A percentile compares a stretch with the other conserved stretches of the same genome.
These are phyloP conservation scores for Globisporangium nunn DNA, from an alignment of 352 stramenopile genomes.

Conservation along the genomic window DNA sequence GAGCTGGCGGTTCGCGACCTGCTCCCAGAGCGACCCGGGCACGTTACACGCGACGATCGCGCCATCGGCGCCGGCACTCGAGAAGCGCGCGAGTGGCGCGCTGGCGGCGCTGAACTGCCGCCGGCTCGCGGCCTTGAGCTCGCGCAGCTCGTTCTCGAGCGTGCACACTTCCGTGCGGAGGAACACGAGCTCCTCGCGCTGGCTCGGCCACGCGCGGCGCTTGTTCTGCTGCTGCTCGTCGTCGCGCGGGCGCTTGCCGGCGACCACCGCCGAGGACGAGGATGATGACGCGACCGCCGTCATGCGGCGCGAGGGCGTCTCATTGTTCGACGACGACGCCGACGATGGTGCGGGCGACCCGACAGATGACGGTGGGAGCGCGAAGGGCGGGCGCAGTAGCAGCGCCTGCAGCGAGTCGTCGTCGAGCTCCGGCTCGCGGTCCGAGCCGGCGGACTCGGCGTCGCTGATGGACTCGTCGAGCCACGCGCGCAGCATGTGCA, in stretches of 20 bases:
- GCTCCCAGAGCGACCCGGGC: slow-evolving; percentile 14
- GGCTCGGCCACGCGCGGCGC: slow-evolving; percentile 11
- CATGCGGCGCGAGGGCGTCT: background rate
- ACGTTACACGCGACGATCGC: slow-evolving; percentile 9
- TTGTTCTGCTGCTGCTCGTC: slow-evolving; percentile 5
- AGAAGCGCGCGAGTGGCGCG: slow-evolving; percentile 5
- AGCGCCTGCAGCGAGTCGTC: slow-evolving; percentile 8
- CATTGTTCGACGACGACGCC: background rate
- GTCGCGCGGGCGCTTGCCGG: background rate
- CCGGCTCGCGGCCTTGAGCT: slow-evolving; percentile 12
- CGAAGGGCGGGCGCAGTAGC: slow-evolving; percentile 2
- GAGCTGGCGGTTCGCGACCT: slow-evolving; percentile 15
- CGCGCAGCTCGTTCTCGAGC: slow-evolving; percentile 15
- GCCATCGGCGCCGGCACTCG: background rate
- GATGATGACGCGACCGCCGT: background rate
- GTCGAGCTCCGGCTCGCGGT: slow-evolving; percentile 1
- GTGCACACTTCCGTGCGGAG: slow-evolving; percentile 12
- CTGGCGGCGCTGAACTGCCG: slow-evolving; percentile 7
- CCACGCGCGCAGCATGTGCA: slow-evolving; percentile 14
- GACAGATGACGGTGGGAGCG: background rate
- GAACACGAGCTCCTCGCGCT: slow-evolving; percentile 15
- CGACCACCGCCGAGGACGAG: background rate
- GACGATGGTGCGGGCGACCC: background rate
- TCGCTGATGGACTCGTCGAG: slow-evolving; percentile 14
- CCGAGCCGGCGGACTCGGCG: slow-evolving; percentile 6